Conservation (phyloP, 108 stramenopile genomes). For the Skeletonema menzelii region DNA sequence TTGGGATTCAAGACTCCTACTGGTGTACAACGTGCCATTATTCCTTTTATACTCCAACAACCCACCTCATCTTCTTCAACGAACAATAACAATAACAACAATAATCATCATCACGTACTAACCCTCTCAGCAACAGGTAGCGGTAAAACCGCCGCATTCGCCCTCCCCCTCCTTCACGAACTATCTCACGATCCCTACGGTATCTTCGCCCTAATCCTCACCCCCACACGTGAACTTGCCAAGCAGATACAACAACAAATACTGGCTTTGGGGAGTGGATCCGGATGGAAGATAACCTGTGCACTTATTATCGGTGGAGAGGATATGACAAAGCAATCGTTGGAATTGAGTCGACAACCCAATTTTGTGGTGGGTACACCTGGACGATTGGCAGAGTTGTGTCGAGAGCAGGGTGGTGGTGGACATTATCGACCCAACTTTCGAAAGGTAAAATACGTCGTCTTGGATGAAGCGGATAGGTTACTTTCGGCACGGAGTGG, state of each 20-base stretch:
- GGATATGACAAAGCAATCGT: slow-evolving; percentile 76
- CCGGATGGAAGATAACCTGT: slow-evolving; percentile 74
- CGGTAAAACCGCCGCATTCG: slow-evolving; percentile 94
- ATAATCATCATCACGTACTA: slow-evolving; percentile 51
- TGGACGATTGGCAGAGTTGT: slow-evolving; percentile 88
- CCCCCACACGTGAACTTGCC: slow-evolving; percentile 97
- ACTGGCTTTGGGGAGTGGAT: slow-evolving; percentile 78
- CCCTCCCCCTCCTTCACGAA: slow-evolving; percentile 86
- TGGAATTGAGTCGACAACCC: slow-evolving; percentile 75
- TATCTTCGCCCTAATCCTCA: slow-evolving; percentile 90
- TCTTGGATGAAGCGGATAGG: slow-evolving; percentile 98
- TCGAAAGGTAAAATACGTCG: slow-evolving; percentile 79
- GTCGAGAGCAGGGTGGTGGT: slow-evolving; percentile 47
- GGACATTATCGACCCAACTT: slow-evolving; percentile 60
- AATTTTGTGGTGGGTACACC: slow-evolving; percentile 97
- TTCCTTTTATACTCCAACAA: slow-evolving; percentile 66
- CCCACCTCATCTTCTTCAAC: background rate
- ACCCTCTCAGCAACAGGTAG: slow-evolving; percentile 78
- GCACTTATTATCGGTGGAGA: slow-evolving; percentile 92
- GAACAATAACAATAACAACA: background rate
- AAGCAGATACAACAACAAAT: slow-evolving; percentile 96
- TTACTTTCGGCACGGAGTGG: slow-evolving; percentile 79
- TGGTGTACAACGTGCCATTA: slow-evolving; percentile 68
- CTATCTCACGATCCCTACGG: slow-evolving; percentile 90
- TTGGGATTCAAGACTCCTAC: slow-evolving; percentile 73